Evolutionary conservation across 768 basidiomycete genomes (phyloP).

Genomic region (Leucosporidium creatinivorum): DNA sequence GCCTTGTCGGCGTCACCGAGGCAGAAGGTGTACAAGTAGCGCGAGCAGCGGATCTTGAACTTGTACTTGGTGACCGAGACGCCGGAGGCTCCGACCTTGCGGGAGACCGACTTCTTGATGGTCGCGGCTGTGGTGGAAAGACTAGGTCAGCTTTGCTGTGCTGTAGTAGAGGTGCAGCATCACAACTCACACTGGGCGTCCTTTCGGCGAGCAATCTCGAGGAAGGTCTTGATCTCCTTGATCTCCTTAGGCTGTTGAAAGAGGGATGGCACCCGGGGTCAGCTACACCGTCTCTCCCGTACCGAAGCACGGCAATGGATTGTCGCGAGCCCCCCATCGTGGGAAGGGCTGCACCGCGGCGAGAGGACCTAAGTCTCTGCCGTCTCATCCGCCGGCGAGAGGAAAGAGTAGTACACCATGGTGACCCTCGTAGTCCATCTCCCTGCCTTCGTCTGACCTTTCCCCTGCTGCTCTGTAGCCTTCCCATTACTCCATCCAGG

Average conservation of each 20-base stretch:
- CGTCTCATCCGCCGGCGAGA: slow-evolving; percentile 5
- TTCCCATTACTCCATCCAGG: not conserved
- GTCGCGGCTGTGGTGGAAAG: slow-evolving; percentile 63
- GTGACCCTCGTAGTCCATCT: not conserved
- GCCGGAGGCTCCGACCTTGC: slow-evolving; percentile 30
- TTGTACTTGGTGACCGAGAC: slow-evolving; percentile 56
- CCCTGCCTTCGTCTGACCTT: not conserved
- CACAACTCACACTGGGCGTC: slow-evolving; percentile 70
- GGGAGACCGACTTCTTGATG: slow-evolving; percentile 75
- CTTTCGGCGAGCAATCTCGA: slow-evolving; percentile 92
- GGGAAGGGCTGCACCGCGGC: not conserved
- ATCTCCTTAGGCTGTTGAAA: slow-evolving; percentile 57
- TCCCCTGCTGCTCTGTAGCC: not conserved
- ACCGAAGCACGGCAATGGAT: slow-evolving; percentile 1
- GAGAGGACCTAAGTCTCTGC: not conserved
- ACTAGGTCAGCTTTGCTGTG: not conserved
- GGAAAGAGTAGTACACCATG: not conserved
- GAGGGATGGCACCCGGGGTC: not conserved
- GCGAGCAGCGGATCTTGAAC: slow-evolving; percentile 96
- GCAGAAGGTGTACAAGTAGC: slow-evolving; percentile 94
- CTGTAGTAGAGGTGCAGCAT: not conserved
- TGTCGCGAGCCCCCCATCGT: not conserved
- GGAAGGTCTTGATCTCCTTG: slow-evolving; percentile 96
- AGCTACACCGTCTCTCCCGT: not conserved
- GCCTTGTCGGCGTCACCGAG: slow-evolving; percentile 97